Base-by-base conservation (phyloP, 2,329 filamentous ascomycete genomes). In the Mycosphaerella sp. region DNA sequence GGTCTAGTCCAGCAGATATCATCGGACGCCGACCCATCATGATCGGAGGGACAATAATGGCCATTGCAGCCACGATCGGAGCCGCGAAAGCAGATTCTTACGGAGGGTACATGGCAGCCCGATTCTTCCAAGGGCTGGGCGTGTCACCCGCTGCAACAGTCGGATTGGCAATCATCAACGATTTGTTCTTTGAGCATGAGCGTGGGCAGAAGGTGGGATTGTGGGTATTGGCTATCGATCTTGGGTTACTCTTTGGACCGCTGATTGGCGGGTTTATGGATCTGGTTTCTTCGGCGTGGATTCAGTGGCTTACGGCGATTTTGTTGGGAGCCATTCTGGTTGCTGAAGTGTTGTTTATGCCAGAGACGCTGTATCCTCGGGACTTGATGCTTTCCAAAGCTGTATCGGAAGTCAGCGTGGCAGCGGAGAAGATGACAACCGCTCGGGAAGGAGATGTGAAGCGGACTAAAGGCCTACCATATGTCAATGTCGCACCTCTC, bases 121-220 rank as follows among this genome's bases (percentile, higher is more conserved):
- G 55, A 28, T 57, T 57, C 43, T 57, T 57, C 40, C 55, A 57
- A 45, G 55, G 55, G 16, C 37, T 57, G 13, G 55, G 55, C 2
- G 43, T 54, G 10, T 55, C 52, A 10, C 55, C 55, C n/a, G 55
- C 55, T 44, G 53, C 55, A 10, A 55, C 55, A 4, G 55, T 57
- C 3, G 55, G 55, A 12, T 39, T 57, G 5, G 55, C 55, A 5
- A 55, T 57, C 17, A 57, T 55, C 45, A 57, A 57, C 32, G 55
- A 57, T 44, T 32, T 55, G 34, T 57, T 57, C 18, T 57, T 57
- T 28, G 55, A 57, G 41, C 46, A 57, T 36, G 52, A 57, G 30
- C 40, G 55, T n/a, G 55, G 55, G 32, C 49, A 57, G 36, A 57
- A 55, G 37, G 49, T 55, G 13, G 55, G 55, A 30, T 35, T 57